Conservation (phyloP, 805 yeast species). For the Ogataea corticis region DNA sequence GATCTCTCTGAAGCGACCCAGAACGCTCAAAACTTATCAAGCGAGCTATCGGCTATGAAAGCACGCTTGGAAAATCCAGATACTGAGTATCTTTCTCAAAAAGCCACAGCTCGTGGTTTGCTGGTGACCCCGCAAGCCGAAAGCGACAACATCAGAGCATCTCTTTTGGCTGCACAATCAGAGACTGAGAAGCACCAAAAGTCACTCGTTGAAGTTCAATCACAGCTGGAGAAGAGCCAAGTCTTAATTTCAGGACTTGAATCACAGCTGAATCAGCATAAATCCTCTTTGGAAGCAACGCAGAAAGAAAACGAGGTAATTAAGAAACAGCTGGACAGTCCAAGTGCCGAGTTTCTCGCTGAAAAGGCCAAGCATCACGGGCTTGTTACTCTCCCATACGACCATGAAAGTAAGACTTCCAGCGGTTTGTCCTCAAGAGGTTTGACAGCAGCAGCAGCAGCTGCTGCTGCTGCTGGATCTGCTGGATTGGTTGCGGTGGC, state of each 20-base stretch:
- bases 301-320: constrained; percentile 5
- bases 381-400: constrained; percentile 8
- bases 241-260: too few relatives aligned
- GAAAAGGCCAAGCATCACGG: constrained; percentile 23
- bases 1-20: neutral
- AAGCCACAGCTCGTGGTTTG: constrained; percentile 23
- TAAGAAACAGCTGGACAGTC: constrained; percentile 21
- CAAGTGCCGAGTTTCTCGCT: constrained; percentile 27
- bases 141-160: constrained; percentile 2
- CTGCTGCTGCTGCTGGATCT: constrained; percentile 30
- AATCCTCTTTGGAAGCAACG: neutral
- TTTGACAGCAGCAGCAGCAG: constrained; percentile 5
- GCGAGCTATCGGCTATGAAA: constrained; percentile 2
- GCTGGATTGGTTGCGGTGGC: constrained; percentile 40
- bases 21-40: neutral
- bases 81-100: constrained; percentile 30
- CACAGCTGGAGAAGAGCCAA: too few relatives aligned
- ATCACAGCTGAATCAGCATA: neutral
- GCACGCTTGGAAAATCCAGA: constrained; percentile 25
- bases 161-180: constrained; percentile 2
- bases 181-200: constrained; percentile 1
- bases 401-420: neutral
- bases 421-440: too few relatives aligned
- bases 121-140: constrained; percentile 11
- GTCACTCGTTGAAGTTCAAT: neutral